phyloP scores from a whole-genome alignment of 139 green algal genomes.

The Spirogloea muscicola region DNA sequence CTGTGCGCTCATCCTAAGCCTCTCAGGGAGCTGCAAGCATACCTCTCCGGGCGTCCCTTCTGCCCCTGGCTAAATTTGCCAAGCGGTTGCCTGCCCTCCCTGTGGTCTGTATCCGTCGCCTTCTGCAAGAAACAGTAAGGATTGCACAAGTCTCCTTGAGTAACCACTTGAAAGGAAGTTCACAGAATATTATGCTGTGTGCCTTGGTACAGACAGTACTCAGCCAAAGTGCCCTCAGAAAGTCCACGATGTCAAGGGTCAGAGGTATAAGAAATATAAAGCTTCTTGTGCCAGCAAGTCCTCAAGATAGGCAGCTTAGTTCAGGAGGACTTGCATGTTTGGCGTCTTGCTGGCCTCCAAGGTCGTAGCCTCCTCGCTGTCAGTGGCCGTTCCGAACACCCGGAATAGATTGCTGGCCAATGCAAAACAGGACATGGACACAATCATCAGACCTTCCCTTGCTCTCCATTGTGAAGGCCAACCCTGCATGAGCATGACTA shows the following conservation, averaged over 20 bases:
- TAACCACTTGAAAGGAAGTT: background rate
- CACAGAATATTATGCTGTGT: no score
- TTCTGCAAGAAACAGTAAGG: conserved; percentile 1
- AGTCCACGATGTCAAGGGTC: no score
- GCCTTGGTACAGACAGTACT: no score
- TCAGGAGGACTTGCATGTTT: no score
- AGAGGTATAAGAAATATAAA: no score
- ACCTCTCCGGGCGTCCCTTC: conserved; percentile 2
- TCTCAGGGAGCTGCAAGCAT: background rate
- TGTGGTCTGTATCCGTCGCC: conserved; percentile 8
- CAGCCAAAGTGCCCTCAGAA: no score
- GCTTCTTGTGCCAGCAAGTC: no score
- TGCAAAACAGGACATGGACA: background rate
- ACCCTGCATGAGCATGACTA: no score
- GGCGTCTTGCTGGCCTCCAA: conserved; percentile 47
- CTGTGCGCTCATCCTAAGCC: background rate
- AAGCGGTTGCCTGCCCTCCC: conserved; percentile 2
- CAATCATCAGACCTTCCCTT: no score
- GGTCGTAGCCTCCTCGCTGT: conserved; percentile 28
- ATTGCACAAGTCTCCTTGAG: background rate
- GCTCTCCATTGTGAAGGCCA: no score
- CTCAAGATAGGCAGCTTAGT: no score
- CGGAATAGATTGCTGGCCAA: conserved; percentile 52
- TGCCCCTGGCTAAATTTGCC: conserved; percentile 4
- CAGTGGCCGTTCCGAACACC: conserved; percentile 28